Evolutionary conservation across 805 yeast genomes (phyloP).

Genomic region (Metschnikowia shivogae): DNA sequence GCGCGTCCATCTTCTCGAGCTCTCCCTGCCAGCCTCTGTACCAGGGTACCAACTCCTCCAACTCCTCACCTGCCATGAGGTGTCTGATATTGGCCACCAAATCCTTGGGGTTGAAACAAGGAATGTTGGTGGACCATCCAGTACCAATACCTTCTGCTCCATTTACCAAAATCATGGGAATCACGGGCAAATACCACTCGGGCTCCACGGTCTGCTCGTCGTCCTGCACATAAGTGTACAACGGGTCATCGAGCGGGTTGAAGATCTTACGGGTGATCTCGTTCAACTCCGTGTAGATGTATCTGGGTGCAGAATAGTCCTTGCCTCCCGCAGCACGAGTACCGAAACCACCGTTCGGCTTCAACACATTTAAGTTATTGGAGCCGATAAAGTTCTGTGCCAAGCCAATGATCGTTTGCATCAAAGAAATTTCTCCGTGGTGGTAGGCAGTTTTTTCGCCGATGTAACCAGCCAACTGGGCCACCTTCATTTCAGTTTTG

Average conservation of each 20-base stretch:
- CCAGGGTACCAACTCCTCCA: slow-evolving; percentile 84
- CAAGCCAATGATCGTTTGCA: slow-evolving; percentile 85
- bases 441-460: slow-evolving; percentile 89
- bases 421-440: slow-evolving; percentile 87
- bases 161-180: slow-evolving; percentile 92
- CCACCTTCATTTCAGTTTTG: slow-evolving; percentile 76
- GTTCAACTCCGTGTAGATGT: slow-evolving; percentile 81
- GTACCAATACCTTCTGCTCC: slow-evolving; percentile 99
- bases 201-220: slow-evolving; percentile 95
- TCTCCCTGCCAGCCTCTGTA: slow-evolving; percentile 92
- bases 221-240: slow-evolving; percentile 78
- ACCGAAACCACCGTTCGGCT: slow-evolving; percentile 96
- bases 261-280: slow-evolving; percentile 74
- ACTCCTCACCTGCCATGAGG: slow-evolving; percentile 67
- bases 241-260: slow-evolving; percentile 73
- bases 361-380: slow-evolving; percentile 76
- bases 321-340: slow-evolving; percentile 96
- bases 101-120: slow-evolving; percentile 84
- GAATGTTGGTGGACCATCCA: slow-evolving; percentile 95
- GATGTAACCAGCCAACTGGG: slow-evolving; percentile 85
- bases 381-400: slow-evolving; percentile 96
- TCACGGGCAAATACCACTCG: slow-evolving; percentile 88
- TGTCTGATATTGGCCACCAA: slow-evolving; percentile 69
- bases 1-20: slow-evolving; percentile 59
- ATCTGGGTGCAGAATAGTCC: slow-evolving; percentile 97